Conservation (phyloP, 495 filamentous ascomycete species). For the Massariosphaeria phaeospora region DNA sequence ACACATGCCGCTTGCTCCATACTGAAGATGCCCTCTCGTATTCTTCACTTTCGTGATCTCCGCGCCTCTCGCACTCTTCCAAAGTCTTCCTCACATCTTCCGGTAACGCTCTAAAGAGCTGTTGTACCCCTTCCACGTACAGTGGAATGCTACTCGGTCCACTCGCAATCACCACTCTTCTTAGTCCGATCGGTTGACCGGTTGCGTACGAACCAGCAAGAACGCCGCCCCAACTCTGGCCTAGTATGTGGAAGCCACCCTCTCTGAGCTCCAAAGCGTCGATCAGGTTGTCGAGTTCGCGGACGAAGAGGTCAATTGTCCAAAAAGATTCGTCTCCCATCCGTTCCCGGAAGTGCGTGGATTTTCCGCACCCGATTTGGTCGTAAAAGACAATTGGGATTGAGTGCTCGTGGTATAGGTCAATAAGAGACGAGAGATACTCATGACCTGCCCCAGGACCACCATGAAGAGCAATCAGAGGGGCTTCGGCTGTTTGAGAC, state of each 20-base stretch:
- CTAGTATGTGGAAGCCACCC: slow-evolving; percentile 43
- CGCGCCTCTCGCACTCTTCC: slow-evolving; percentile 39
- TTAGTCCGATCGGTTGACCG: slow-evolving; percentile 40
- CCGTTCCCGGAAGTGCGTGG: slow-evolving; percentile 46
- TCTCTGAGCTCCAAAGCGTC: slow-evolving; percentile 39
- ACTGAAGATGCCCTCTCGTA: slow-evolving; percentile 45
- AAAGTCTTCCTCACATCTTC: slow-evolving; percentile 43
- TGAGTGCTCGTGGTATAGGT: slow-evolving; percentile 37
- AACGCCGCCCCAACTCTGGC: slow-evolving; percentile 53
- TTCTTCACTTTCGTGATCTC: slow-evolving; percentile 43
- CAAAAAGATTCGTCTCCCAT: slow-evolving; percentile 45
- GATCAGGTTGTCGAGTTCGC: slow-evolving; percentile 50
- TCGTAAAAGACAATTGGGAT: slow-evolving; percentile 51
- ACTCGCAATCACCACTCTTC: slow-evolving; percentile 44
- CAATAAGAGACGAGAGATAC: slow-evolving; percentile 43
- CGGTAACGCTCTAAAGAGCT: slow-evolving; percentile 41
- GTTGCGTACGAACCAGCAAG: slow-evolving; percentile 42
- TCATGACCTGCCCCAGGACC: slow-evolving; percentile 47
- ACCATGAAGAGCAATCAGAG: slow-evolving; percentile 47
- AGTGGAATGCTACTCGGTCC: slow-evolving; percentile 39
- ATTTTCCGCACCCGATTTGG: slow-evolving; percentile 48
- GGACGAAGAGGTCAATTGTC: slow-evolving; percentile 45
- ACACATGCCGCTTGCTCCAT: slow-evolving; percentile 45
- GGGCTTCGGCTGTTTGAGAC: slow-evolving; percentile 1
- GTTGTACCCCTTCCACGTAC: slow-evolving; percentile 33